These are phyloP conservation scores for Pseudocohnilembus persalinus DNA, from an alignment of 169 alveolate genomes.

Conservation along the genomic window DNA sequence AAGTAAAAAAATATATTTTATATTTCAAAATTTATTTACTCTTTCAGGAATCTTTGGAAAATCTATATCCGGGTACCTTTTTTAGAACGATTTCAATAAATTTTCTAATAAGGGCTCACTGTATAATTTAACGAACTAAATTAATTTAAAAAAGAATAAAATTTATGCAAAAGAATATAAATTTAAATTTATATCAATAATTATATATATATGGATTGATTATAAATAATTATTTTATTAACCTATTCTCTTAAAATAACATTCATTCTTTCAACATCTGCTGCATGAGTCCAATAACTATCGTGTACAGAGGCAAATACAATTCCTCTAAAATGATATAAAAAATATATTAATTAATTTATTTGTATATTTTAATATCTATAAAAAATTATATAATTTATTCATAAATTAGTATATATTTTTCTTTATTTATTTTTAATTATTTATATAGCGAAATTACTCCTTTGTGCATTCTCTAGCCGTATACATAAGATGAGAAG, in stretches of 20 bases:
- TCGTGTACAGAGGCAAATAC: constrained; percentile 97
- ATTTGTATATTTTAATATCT: neutral
- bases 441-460: neutral
- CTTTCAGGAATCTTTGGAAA: constrained; percentile 71
- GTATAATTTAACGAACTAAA: constrained; percentile 87
- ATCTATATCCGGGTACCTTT: constrained; percentile 71
- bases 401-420: too few species aligned
- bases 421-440: too few species aligned
- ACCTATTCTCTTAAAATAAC: constrained; percentile 78
- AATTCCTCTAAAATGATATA: constrained; percentile 42
- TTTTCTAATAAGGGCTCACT: constrained; percentile 89
- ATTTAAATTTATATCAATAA: neutral
- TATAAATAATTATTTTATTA: too few species aligned
- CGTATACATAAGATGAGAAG: constrained; percentile 96
- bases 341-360: neutral
- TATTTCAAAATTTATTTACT: constrained; percentile 24
- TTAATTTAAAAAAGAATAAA: neutral
- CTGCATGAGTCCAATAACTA: constrained; percentile 96
- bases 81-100: constrained; percentile 73
- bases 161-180: neutral
- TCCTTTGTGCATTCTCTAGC: constrained; percentile 85
- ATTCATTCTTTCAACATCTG: constrained; percentile 90
- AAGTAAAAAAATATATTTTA: neutral
- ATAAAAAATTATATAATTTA: too few species aligned
- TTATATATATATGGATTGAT: neutral